phyloP scores from a whole-genome alignment of 2,329 filamentous ascomycete genomes.

The Onygena corvina region DNA sequence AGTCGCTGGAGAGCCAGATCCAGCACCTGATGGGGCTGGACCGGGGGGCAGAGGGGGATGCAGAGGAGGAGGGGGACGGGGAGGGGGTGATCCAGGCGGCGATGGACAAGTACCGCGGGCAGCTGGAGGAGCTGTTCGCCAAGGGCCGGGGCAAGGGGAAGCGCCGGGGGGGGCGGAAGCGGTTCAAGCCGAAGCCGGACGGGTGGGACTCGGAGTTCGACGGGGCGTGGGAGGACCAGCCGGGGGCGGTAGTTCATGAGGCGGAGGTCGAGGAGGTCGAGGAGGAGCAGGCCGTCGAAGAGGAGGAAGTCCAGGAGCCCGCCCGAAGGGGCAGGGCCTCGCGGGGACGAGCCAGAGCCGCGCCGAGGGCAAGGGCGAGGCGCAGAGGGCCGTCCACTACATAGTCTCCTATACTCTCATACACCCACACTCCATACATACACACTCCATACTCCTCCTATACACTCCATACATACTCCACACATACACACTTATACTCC shows the following conservation, averaged over 20 bases:
- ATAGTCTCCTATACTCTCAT: too few species aligned
- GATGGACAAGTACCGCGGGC: constrained; percentile 60
- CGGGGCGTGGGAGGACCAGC: constrained; percentile 71
- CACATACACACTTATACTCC: too few species aligned
- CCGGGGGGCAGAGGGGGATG: constrained; percentile 55
- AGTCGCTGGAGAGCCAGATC: constrained; percentile 58
- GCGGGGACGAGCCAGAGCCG: too few species aligned
- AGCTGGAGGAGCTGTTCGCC: constrained; percentile 59
- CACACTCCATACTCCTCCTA: too few species aligned
- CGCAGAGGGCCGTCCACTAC: too few species aligned
- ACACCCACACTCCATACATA: too few species aligned
- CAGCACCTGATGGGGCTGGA: constrained; percentile 56
- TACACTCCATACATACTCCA: too few species aligned
- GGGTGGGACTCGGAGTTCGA: constrained; percentile 85
- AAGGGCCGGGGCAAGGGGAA: constrained; percentile 52
- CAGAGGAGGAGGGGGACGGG: constrained; percentile 54
- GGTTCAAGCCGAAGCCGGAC: constrained; percentile 62
- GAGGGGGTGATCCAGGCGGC: constrained; percentile 58
- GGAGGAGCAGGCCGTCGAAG: constrained; percentile 35
- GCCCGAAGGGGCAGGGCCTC: too few species aligned
- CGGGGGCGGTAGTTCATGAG: constrained; percentile 49
- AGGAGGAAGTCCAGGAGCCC: constrained; percentile 39
- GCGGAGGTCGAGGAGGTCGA: constrained; percentile 40
- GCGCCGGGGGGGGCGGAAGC: constrained; percentile 40
- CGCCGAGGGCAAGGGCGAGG: too few species aligned